Percentiles rank a stretch among this genome's conserved stretches.
Evolutionary conservation across 129 eudicot species (phyloP).

Genomic region (Centella asiatica): DNA sequence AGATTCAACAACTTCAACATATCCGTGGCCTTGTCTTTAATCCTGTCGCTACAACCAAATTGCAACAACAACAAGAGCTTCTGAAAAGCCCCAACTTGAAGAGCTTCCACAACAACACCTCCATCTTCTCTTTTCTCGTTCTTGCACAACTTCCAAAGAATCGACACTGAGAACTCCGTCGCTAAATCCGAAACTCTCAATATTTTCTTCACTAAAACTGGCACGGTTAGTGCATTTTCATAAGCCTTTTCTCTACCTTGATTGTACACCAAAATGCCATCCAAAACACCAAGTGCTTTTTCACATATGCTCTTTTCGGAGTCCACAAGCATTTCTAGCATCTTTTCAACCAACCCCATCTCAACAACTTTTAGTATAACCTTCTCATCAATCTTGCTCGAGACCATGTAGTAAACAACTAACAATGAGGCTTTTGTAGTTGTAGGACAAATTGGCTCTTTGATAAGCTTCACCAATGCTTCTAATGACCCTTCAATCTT

Average conservation of each 20-base stretch:
- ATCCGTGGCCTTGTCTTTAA: slow-evolving; percentile 57
- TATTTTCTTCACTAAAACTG: slow-evolving; percentile 56
- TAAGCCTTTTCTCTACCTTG: slow-evolving; percentile 48
- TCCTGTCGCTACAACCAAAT: slow-evolving; percentile 40
- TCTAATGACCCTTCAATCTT: slow-evolving; percentile 39
- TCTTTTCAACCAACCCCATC: slow-evolving; percentile 32
- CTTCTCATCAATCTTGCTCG: slow-evolving; percentile 20
- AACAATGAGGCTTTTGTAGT: slow-evolving; percentile 49
- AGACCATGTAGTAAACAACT: slow-evolving; percentile 44
- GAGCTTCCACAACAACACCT: slow-evolving; percentile 37
- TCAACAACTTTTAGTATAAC: slow-evolving; percentile 19
- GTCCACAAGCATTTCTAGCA: slow-evolving; percentile 49
- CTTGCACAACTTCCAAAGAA: slow-evolving; percentile 44
- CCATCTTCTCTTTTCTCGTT: slow-evolving; percentile 30
- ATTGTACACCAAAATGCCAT: slow-evolving; percentile 30
- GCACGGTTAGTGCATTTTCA: slow-evolving; percentile 30
- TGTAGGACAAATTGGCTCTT: slow-evolving; percentile 40
- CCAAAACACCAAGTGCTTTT: slow-evolving; percentile 43
- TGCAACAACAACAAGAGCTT: slow-evolving; percentile 61
- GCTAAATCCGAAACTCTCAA: slow-evolving; percentile 49
- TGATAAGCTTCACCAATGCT: slow-evolving; percentile 31
- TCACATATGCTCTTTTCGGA: slow-evolving; percentile 36
- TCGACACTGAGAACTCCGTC: slow-evolving; percentile 45
- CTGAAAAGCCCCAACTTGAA: slow-evolving; percentile 61
- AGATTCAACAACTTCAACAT: slow-evolving; percentile 49